Evolutionary conservation across 2,329 filamentous ascomycete species (phyloP).

Genomic region (Xylaria sp.): DNA sequence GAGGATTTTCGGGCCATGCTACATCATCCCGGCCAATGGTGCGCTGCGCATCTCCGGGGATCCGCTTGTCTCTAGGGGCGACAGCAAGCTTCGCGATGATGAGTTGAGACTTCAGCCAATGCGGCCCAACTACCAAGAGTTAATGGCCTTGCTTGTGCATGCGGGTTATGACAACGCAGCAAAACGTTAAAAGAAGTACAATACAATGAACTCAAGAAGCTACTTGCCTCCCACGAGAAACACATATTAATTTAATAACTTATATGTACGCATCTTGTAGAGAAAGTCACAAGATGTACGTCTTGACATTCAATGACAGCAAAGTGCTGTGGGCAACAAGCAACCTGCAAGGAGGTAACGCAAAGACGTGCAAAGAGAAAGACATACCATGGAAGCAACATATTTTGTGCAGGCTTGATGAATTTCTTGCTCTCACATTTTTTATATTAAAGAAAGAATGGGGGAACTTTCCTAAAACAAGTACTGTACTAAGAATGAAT

Average conservation of each 20-base stretch:
- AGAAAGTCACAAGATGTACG: neutral
- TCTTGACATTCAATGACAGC: neutral
- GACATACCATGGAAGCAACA: neutral
- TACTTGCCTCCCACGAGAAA: neutral
- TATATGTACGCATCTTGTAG: neutral
- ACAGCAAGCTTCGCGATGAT: slow-evolving; percentile 18
- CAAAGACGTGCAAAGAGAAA: neutral
- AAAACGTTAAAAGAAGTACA: neutral
- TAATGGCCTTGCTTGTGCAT: neutral
- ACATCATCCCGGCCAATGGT: neutral
- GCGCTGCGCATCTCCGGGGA: neutral
- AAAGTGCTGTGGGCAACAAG: neutral
- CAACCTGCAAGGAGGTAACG: neutral
- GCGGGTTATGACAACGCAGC: too few relatives aligned
- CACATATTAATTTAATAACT: neutral
- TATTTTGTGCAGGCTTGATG: neutral
- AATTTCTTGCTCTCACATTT: neutral
- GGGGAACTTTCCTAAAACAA: too few relatives aligned
- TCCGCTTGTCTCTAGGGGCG: neutral
- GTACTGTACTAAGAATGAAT: neutral
- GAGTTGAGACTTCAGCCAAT: neutral
- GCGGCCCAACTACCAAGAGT: too few relatives aligned
- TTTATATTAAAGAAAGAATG: too few relatives aligned
- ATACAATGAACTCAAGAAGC: neutral
- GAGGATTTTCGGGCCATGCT: neutral